These are phyloP conservation scores for Croton setiger DNA, from an alignment of 441 rosid genomes.

Conservation along the genomic window DNA sequence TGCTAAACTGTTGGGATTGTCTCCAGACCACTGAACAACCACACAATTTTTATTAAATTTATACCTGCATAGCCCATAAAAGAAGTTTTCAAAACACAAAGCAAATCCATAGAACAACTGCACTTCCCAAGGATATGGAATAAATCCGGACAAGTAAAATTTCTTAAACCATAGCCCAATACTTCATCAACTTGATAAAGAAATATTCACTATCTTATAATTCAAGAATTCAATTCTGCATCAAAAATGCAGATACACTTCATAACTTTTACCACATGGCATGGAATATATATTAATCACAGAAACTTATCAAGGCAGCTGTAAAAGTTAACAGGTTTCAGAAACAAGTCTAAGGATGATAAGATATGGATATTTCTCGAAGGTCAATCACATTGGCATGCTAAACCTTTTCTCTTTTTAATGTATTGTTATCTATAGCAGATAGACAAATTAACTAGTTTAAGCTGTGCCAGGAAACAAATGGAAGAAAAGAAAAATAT, in stretches of 20 bases:
- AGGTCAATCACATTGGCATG: neutral
- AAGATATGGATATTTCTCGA: neutral
- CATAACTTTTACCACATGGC: neutral
- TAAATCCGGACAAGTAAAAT: neutral
- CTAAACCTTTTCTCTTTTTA: neutral
- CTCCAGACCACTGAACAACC: slow-evolving; percentile 96
- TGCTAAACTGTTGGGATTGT: slow-evolving; percentile 97
- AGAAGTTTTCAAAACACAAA: slow-evolving; percentile 8
- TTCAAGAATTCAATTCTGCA: neutral
- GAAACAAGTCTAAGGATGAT: neutral
- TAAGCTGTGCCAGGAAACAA: neutral
- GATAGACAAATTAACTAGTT: neutral
- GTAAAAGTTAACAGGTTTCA: neutral
- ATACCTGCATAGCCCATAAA: slow-evolving; percentile 44
- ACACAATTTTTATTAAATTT: slow-evolving; percentile 62
- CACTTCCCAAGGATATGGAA: neutral
- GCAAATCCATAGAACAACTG: neutral
- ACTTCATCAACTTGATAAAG: neutral
- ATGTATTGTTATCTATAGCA: neutral
- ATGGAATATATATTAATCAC: neutral
- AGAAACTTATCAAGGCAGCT: neutral
- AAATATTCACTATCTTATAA: neutral
- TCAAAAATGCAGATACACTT: neutral
- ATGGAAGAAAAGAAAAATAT: neutral
- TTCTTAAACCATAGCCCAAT: neutral